A percentile compares a stretch with the other conserved stretches of the same genome.
Conservation (phyloP, 805 yeast genomes). For the Metschnikowia proteae region DNA sequence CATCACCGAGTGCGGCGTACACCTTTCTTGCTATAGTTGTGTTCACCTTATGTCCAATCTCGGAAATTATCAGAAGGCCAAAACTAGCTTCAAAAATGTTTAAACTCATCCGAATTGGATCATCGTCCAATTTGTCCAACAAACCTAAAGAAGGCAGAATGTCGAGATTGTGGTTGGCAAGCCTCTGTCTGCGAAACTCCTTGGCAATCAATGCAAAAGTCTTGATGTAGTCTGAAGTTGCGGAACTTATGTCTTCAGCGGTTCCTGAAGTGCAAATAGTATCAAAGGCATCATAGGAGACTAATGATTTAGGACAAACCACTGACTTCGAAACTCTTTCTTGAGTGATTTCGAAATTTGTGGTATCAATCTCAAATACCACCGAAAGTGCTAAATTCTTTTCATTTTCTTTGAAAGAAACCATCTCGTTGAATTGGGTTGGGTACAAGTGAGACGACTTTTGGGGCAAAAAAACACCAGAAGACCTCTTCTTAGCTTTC, state of each 20-base stretch:
- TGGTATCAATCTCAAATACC: conserved; percentile 72
- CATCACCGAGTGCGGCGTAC: conserved; percentile 72
- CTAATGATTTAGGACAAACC: conserved; percentile 58
- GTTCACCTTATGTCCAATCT: conserved; percentile 77
- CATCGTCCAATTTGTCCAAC: conserved; percentile 82
- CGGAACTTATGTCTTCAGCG: conserved; percentile 39
- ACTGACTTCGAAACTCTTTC: conserved; percentile 73
- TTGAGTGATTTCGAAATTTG: conserved; percentile 66
- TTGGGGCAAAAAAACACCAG: conserved; percentile 86
- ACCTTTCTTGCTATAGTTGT: conserved; percentile 78
- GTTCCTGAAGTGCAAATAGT: conserved; percentile 36
- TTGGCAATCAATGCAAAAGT: conserved; percentile 62
- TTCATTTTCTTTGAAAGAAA: conserved; percentile 60
- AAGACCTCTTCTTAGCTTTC: conserved; percentile 85
- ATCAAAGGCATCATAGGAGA: conserved; percentile 55
- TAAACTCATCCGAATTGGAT: conserved; percentile 64
- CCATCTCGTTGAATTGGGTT: conserved; percentile 50
- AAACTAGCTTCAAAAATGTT: conserved; percentile 64
- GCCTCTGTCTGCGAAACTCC: conserved; percentile 67
- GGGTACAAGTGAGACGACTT: conserved; percentile 67
- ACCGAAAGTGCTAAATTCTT: conserved; percentile 70
- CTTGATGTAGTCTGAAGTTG: conserved; percentile 61
- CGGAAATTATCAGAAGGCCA: conserved; percentile 61
- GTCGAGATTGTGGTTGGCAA: conserved; percentile 47
- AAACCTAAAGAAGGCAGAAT: conserved; percentile 56